phyloP scores from a whole-genome alignment of 345 rosid genomes.

The Combretum micranthum region DNA sequence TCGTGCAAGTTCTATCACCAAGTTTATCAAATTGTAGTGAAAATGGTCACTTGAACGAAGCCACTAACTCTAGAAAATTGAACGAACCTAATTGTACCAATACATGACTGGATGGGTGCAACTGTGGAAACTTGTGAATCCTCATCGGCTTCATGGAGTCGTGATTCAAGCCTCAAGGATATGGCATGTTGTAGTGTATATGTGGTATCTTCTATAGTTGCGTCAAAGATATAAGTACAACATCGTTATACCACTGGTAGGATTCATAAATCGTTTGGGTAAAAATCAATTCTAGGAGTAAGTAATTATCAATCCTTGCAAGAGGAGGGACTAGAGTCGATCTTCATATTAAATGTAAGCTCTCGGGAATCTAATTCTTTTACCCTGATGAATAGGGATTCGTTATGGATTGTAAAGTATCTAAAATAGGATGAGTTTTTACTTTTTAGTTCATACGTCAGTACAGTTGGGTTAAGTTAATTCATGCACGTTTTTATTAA shows the following conservation, averaged over 20 bases:
- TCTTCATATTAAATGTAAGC: constrained; percentile 8
- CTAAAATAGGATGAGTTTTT: no score
- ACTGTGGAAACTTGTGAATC: no score
- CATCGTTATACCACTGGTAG: no score
- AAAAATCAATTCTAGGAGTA: not conserved
- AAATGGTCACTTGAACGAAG: constrained; percentile 30
- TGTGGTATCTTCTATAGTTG: constrained; percentile 2
- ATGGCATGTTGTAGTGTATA: not conserved
- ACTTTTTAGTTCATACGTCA: no score
- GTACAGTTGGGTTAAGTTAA: no score
- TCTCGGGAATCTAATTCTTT: constrained; percentile 6
- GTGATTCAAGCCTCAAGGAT: no score
- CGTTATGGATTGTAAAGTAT: constrained; percentile 31
- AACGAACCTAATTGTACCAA: no score
- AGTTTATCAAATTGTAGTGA: constrained; percentile 31
- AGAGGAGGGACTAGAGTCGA: constrained; percentile 1
- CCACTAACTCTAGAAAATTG: constrained; percentile 12
- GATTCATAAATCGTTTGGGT: not conserved
- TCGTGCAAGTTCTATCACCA: constrained; percentile 28
- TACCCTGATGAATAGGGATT: constrained; percentile 19
- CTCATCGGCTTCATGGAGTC: not conserved
- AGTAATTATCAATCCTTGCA: not conserved
- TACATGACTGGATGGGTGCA: no score
- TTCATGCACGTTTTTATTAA: no score
- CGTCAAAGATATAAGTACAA: no score